These are phyloP conservation scores for Saururus chinensis DNA, from an alignment of 164 flowering plant species.

Conservation along the genomic window DNA sequence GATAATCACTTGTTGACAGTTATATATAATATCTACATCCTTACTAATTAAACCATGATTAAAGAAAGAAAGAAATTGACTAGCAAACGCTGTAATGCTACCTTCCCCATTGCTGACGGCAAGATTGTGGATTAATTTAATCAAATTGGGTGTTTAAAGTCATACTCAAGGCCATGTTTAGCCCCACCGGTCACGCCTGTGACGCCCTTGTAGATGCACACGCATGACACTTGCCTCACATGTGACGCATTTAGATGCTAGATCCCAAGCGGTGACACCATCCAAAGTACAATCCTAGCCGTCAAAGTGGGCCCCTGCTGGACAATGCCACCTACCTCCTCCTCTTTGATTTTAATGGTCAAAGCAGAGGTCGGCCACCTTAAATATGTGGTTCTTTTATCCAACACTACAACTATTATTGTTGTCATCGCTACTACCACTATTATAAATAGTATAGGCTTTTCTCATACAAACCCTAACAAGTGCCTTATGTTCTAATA, in stretches of 20 bases:
- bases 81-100: not conserved
- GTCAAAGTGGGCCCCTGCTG: conserved; percentile 6
- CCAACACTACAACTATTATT: not conserved
- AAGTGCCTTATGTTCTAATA: too few relatives aligned
- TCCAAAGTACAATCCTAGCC: not conserved
- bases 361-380: not conserved
- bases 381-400: not conserved
- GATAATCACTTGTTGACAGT: not conserved
- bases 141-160: not conserved
- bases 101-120: not conserved
- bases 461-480: too few relatives aligned
- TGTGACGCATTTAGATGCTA: conserved; percentile 1
- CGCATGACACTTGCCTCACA: conserved; percentile 21
- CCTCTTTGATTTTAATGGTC: too few relatives aligned
- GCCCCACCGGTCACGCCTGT: conserved; percentile 1
- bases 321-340: too few relatives aligned
- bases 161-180: not conserved
- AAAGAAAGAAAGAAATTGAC: not conserved
- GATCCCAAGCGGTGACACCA: not conserved
- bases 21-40: not conserved
- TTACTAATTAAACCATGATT: too few relatives aligned
- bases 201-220: conserved; percentile 10
- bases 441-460: not conserved
- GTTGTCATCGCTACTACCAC: not conserved
- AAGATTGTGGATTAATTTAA: not conserved